Base-by-base conservation (phyloP, 2,329 filamentous ascomycete genomes). In the Cryoendolithus antarcticus region DNA sequence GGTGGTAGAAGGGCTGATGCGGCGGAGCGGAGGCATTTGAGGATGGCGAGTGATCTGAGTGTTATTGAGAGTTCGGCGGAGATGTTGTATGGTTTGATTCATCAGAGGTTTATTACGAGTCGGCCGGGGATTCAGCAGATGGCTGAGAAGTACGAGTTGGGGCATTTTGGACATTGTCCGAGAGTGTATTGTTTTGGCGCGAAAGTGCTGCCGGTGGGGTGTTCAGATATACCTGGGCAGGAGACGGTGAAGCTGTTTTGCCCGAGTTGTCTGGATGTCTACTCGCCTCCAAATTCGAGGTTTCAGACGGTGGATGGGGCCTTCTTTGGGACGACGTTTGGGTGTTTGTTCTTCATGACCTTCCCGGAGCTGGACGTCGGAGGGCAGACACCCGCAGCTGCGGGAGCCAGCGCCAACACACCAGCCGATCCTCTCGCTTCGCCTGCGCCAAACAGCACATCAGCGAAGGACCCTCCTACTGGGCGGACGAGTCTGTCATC, bases 241-340 rank as follows among this genome's bases (percentile, higher is more conserved):
- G 89, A 96, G 57, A 98, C 91, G 0, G 91, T 98, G 56, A 98
- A 98, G 67, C 76, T 98, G 13, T 98, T 95, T 67, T 98, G 91
- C 60, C 91, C 91, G 2, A 88, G 85, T 45, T 98, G 91, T 63
- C 75, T 95, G 49, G 91, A 98, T 59, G 85, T 96, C 54, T 98
- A 96, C 62, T 91, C 91, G 0, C 91, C 91, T 3, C 91, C 91
- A 32, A 98, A 96, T 68, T 94, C 86, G 55, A 78, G 91, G 12
- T 98, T 96, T 60, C 91, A 96, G 63, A 89, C 86, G 2, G 91
- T 98, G 28, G 91, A 98, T 52, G 91, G 91, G 38, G 91, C 91
- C 35, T 98, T 96, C 68, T 98, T 98, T 56, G 91, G 91, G 35
- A 89, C 91, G 38, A 98, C 91, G 0, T 98, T 98, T 60, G 88